Percentiles rank a stretch among this genome's conserved stretches.
Conservation (phyloP, 2,329 filamentous ascomycete species). For the Colletotrichum costaricense region DNA sequence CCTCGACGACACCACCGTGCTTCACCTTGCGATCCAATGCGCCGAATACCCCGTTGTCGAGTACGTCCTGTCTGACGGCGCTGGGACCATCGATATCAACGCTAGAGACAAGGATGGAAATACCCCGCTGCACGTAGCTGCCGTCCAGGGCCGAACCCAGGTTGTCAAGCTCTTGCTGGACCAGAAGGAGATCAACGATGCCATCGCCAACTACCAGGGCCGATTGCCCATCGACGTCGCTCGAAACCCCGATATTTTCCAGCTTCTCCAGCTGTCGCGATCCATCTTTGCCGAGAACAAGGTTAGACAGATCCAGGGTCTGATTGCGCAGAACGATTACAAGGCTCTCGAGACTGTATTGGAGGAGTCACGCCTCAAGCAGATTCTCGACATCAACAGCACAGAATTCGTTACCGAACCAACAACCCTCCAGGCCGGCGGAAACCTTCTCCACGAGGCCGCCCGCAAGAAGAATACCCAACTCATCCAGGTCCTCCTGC, state of each 20-base stretch:
- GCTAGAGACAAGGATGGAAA: constrained; percentile 93
- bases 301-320: constrained; percentile 83
- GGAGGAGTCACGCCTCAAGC: constrained; percentile 87
- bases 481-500: constrained; percentile 88
- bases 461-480: constrained; percentile 87
- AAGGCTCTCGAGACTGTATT: constrained; percentile 81
- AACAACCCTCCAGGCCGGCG: constrained; percentile 82
- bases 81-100: constrained; percentile 81
- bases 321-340: constrained; percentile 80
- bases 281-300: constrained; percentile 91
- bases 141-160: constrained; percentile 81
- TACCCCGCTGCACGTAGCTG: constrained; percentile 89
- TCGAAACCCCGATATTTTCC: constrained; percentile 93
- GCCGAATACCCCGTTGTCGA: constrained; percentile 93
- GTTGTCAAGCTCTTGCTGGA: constrained; percentile 88
- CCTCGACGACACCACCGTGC: constrained; percentile 86
- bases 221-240: constrained; percentile 90
- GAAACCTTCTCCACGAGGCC: constrained; percentile 92
- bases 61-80: constrained; percentile 86
- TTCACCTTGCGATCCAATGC: constrained; percentile 95
- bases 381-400: constrained; percentile 90
- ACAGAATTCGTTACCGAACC: constrained; percentile 88
- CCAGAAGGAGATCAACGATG: constrained; percentile 87
- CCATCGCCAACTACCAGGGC: constrained; percentile 84
- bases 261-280: constrained; percentile 89